A percentile compares a stretch with the other conserved stretches of the same genome.
phyloP scores from a whole-genome alignment of 495 filamentous ascomycete genomes.

The Xylaria longipes region DNA sequence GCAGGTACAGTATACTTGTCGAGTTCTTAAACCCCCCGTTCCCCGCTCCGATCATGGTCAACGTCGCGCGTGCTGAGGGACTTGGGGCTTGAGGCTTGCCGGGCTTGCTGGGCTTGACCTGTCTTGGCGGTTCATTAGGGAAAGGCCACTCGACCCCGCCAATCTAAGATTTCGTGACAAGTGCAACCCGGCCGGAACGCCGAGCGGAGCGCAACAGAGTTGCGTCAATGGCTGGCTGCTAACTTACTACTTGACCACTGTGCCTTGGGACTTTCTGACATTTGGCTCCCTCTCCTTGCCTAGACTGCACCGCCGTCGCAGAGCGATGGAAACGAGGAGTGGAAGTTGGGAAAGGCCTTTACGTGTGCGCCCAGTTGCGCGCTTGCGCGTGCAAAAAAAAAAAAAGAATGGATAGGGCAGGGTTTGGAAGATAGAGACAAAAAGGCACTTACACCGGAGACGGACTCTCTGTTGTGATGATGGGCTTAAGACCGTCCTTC shows the following conservation, averaged over 20 bases:
- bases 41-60: conserved; percentile 8
- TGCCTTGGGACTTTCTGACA: background rate
- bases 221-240: conserved; percentile 9
- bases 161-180: conserved; percentile 13
- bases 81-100: background rate
- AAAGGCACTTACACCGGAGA: conserved; percentile 51
- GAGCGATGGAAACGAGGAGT: background rate
- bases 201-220: conserved; percentile 2
- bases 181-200: conserved; percentile 13
- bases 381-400: conserved; percentile 4
- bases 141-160: conserved; percentile 21
- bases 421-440: conserved; percentile 31
- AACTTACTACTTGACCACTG: background rate
- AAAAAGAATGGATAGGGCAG: conserved; percentile 26
- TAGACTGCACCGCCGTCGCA: background rate
- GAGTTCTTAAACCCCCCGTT: background rate
- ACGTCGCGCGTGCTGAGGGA: conserved; percentile 1
- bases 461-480: conserved; percentile 80
- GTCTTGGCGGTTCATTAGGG: conserved; percentile 22
- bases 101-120: conserved; percentile 3
- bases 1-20: background rate
- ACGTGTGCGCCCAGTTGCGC: conserved; percentile 6
- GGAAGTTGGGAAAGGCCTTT: background rate
- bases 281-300: background rate
- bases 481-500: conserved; percentile 88